phyloP scores from a whole-genome alignment of 2,329 filamentous ascomycete genomes.

The Paecilomyces sp. region DNA sequence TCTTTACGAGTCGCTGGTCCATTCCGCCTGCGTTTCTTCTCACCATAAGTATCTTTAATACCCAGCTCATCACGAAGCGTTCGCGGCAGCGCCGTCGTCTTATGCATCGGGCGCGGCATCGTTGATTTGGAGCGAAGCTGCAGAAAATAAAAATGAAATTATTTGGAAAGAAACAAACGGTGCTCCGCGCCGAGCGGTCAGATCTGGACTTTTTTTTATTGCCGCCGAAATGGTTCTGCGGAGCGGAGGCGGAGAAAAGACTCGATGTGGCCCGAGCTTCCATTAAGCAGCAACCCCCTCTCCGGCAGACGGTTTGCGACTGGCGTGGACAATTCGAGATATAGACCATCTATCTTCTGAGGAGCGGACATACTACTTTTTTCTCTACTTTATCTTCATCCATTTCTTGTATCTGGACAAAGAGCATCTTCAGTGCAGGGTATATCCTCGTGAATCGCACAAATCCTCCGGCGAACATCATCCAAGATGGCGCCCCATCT shows the following conservation, averaged over 20 bases:
- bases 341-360: neutral
- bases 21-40: constrained; percentile 22
- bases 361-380: neutral
- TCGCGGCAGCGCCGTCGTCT: constrained; percentile 36
- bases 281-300: neutral
- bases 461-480: constrained; percentile 1
- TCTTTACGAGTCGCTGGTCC: constrained; percentile 50
- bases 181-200: neutral
- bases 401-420: neutral
- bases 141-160: neutral
- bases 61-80: constrained; percentile 33
- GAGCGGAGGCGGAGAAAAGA: constrained; percentile 3
- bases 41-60: constrained; percentile 27
- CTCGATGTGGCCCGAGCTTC: constrained; percentile 11
- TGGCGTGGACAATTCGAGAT: neutral
- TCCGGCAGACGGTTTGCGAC: neutral
- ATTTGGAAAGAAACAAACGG: neutral
- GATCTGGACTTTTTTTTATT: neutral
- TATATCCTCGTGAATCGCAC: neutral
- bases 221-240: constrained; percentile 4
- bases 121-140: constrained; percentile 4
- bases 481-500: constrained; percentile 27
- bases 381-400: too few species aligned
- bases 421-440: neutral
- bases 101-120: constrained; percentile 31